Conservation (phyloP, 2,329 filamentous ascomycete species). For the Microcera coccophila region DNA sequence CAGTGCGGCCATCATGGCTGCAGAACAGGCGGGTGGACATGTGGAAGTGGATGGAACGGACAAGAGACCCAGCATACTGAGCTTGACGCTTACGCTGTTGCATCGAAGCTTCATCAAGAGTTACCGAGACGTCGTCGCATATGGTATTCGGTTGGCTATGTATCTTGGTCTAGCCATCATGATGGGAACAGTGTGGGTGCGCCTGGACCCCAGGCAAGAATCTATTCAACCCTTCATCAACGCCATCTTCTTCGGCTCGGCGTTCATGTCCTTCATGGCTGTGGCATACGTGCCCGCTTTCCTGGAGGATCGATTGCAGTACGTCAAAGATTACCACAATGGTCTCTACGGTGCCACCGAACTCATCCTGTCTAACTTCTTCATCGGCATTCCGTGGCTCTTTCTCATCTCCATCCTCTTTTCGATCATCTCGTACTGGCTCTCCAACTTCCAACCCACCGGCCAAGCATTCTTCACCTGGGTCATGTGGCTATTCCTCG, state of each 20-base stretch:
- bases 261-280: conserved; percentile 77
- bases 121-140: conserved; percentile 78
- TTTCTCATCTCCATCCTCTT: conserved; percentile 76
- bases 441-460: conserved; percentile 67
- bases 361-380: conserved; percentile 74
- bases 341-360: conserved; percentile 72
- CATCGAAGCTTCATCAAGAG: conserved; percentile 80
- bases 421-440: conserved; percentile 73
- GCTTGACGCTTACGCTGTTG: conserved; percentile 61
- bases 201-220: conserved; percentile 62
- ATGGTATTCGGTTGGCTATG: conserved; percentile 79
- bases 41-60: conserved; percentile 15
- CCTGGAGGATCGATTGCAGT: conserved; percentile 52
- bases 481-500: conserved; percentile 81
- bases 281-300: conserved; percentile 82
- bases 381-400: conserved; percentile 76
- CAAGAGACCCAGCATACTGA: conserved; percentile 41
- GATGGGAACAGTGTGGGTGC: conserved; percentile 85
- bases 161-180: conserved; percentile 72
- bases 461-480: conserved; percentile 68
- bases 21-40: conserved; percentile 27
- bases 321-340: conserved; percentile 67
- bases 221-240: conserved; percentile 81
- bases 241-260: conserved; percentile 71
- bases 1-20: conserved; percentile 21